phyloP scores from a whole-genome alignment of 345 rosid genomes.

The Sisymbrium altissimum region DNA sequence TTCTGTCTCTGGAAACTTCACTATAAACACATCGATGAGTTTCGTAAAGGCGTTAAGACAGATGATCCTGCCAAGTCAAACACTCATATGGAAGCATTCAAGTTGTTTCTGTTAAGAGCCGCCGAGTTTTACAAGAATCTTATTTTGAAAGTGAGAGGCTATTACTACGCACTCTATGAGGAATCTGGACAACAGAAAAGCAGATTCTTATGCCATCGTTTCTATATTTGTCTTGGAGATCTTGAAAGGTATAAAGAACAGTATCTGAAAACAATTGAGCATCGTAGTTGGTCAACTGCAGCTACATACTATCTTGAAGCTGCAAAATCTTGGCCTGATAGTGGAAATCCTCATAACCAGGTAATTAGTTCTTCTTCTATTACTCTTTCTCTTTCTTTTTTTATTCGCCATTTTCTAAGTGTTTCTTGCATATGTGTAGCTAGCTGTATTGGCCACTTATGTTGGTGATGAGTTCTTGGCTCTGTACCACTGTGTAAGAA shows the following conservation, averaged over 20 bases:
- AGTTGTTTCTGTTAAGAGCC: slow-evolving; percentile 59
- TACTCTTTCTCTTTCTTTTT: neutral
- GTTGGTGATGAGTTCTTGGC: slow-evolving; percentile 89
- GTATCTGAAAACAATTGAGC: slow-evolving; percentile 39
- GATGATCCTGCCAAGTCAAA: slow-evolving; percentile 17
- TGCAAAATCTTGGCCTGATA: slow-evolving; percentile 66
- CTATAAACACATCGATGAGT: slow-evolving; percentile 78
- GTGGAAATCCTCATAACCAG: slow-evolving; percentile 96
- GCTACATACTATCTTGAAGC: slow-evolving; percentile 77
- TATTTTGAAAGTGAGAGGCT: slow-evolving; percentile 44
- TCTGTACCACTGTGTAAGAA: slow-evolving; percentile 85
- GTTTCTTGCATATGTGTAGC: slow-evolving; percentile 33
- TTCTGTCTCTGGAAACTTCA: slow-evolving; percentile 90
- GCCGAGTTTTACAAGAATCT: slow-evolving; percentile 53
- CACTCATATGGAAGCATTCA: slow-evolving; percentile 48
- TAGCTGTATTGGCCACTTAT: slow-evolving; percentile 87
- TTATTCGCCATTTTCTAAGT: neutral
- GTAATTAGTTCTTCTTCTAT: slow-evolving; percentile 25
- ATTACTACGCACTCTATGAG: slow-evolving; percentile 39
- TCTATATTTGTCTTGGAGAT: slow-evolving; percentile 89
- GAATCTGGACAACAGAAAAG: slow-evolving; percentile 43
- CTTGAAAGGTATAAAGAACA: slow-evolving; percentile 84
- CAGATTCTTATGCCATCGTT: slow-evolving; percentile 71
- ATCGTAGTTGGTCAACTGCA: slow-evolving; percentile 76
- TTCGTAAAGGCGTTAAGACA: slow-evolving; percentile 62